Percentiles rank a stretch among this genome's conserved stretches.
Conservation (phyloP, 495 filamentous ascomycete genomes). For the Aspergillus carlsbadensis region DNA sequence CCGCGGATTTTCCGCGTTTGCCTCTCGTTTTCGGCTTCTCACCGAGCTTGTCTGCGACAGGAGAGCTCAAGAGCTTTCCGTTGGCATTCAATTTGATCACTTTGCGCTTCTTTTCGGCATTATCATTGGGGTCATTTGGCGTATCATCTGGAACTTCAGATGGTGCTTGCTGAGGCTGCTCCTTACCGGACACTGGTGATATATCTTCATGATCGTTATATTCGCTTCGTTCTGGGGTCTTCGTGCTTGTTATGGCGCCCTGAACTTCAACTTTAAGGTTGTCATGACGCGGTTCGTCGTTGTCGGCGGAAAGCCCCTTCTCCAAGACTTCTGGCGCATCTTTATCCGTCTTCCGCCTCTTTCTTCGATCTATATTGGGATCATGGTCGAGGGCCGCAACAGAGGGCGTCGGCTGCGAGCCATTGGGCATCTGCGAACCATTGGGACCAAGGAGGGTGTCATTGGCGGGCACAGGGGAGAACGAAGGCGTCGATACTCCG, state of each 20-base stretch:
- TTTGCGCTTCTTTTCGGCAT: conserved; percentile 34
- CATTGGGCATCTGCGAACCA: background rate
- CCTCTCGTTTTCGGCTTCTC: conserved; percentile 24
- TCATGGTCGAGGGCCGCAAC: conserved; percentile 34
- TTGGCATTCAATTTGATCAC: conserved; percentile 54
- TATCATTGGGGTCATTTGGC: background rate
- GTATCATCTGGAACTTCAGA: background rate
- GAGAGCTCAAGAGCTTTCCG: conserved; percentile 57
- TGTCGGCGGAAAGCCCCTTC: too few species aligned
- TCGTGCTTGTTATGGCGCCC: background rate
- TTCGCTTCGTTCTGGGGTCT: background rate
- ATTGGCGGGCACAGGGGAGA: conserved; percentile 2
- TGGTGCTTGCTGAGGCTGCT: background rate
- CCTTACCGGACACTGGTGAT: background rate
- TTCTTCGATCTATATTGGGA: conserved; percentile 42
- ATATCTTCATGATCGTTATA: background rate
- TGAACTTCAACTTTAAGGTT: too few species aligned
- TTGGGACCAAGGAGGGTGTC: conserved; percentile 1
- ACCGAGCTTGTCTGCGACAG: conserved; percentile 28
- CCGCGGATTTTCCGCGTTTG: conserved; percentile 19
- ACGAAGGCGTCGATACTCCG: conserved; percentile 13
- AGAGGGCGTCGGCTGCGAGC: background rate
- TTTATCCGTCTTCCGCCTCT: conserved; percentile 52
- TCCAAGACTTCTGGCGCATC: background rate
- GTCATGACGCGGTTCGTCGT: background rate